These are phyloP conservation scores for Tardiomyces depauwii DNA, from an alignment of 1,139 yeast genomes.

Conservation along the genomic window DNA sequence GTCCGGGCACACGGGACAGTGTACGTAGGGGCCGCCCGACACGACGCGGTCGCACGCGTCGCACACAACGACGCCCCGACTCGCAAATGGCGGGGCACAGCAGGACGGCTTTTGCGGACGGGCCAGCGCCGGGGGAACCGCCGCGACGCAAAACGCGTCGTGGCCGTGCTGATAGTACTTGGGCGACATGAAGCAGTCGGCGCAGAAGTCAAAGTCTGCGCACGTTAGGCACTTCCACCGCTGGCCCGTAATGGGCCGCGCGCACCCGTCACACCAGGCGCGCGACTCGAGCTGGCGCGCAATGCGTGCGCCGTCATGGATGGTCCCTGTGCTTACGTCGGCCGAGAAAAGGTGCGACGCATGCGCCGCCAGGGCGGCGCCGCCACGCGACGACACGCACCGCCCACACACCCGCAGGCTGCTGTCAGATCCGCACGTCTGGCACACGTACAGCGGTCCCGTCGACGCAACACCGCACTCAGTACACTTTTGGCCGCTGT, in stretches of 20 bases:
- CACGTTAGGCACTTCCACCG: constrained; percentile 43
- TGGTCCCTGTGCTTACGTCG: neutral
- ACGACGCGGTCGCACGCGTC: constrained; percentile 25
- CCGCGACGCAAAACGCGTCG: constrained; percentile 1
- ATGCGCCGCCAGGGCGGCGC: neutral
- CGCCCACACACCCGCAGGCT: no score
- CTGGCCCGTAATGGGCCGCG: constrained; percentile 24
- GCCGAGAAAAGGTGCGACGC: neutral
- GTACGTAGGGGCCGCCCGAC: constrained; percentile 14
- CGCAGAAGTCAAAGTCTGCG: constrained; percentile 42
- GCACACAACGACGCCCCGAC: constrained; percentile 29
- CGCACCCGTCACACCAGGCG: constrained; percentile 14
- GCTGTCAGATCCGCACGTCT: neutral
- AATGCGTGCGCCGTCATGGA: neutral
- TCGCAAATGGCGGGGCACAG: constrained; percentile 11
- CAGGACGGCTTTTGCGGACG: constrained; percentile 1
- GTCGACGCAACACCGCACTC: neutral
- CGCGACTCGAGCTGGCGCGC: neutral
- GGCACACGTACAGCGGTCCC: neutral
- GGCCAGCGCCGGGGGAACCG: constrained; percentile 3
- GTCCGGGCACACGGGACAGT: constrained; percentile 39
- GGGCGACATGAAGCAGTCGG: constrained; percentile 23
- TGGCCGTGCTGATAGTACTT: constrained; percentile 2
- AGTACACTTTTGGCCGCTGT: neutral
- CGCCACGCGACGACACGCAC: no score